phyloP scores from a whole-genome alignment of 2,329 filamentous ascomycete species.

The Aspergillus sp. region DNA sequence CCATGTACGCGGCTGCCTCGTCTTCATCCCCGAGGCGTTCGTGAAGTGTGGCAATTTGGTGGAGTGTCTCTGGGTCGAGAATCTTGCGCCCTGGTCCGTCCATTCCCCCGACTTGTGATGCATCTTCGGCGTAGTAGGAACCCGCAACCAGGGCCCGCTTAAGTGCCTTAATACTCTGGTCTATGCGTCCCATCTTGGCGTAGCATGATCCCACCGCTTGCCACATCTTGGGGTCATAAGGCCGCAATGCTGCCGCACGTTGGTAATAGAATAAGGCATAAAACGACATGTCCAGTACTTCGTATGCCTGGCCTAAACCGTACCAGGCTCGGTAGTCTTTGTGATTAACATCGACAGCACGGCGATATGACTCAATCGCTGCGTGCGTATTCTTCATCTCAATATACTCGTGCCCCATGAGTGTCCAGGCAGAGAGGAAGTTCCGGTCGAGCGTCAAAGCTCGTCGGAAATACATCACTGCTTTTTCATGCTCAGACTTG shows the following conservation, averaged over 20 bases:
- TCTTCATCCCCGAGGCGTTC: constrained; percentile 72
- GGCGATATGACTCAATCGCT: constrained; percentile 92
- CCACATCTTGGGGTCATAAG: constrained; percentile 99
- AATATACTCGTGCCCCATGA: constrained; percentile 98
- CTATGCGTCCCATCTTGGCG: constrained; percentile 77
- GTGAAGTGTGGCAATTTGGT: constrained; percentile 86
- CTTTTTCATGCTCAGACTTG: constrained; percentile 93
- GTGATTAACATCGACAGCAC: constrained; percentile 91
- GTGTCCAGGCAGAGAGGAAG: constrained; percentile 92
- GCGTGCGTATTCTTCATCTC: constrained; percentile 98
- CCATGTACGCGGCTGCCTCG: constrained; percentile 90
- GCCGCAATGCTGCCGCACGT: constrained; percentile 84
- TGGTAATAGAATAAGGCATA: constrained; percentile 98
- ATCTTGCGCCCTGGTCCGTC: constrained; percentile 40
- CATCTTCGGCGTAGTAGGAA: constrained; percentile 63
- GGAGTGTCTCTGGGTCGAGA: constrained; percentile 84
- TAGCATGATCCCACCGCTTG: constrained; percentile 90
- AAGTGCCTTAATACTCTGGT: constrained; percentile 91
- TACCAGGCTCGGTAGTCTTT: constrained; percentile 98
- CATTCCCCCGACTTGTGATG: constrained; percentile 9
- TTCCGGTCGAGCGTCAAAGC: constrained; percentile 84
- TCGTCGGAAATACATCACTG: constrained; percentile 94
- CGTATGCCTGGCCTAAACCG: constrained; percentile 91
- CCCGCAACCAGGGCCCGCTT: constrained; percentile 89
- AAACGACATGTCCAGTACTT: constrained; percentile 95